These are phyloP conservation scores for Cercospora canescens DNA, from an alignment of 2,329 filamentous ascomycete species.

Conservation along the genomic window DNA sequence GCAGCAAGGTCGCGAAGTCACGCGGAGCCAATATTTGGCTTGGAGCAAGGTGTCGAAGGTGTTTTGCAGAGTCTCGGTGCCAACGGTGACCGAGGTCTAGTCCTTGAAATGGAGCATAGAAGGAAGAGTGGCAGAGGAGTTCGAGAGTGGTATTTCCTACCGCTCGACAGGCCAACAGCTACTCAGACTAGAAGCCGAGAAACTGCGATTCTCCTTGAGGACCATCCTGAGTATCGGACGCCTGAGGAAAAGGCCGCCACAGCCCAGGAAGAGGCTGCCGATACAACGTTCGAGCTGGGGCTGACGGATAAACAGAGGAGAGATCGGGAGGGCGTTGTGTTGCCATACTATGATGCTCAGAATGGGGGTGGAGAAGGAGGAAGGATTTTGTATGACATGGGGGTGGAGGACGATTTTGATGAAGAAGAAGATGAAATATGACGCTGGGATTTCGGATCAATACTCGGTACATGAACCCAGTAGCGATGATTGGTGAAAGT, in stretches of 20 bases:
- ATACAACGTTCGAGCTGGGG: conserved; percentile 80
- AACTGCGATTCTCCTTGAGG: conserved; percentile 64
- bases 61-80: conserved; percentile 67
- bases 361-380: conserved; percentile 80
- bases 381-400: conserved; percentile 95
- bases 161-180: conserved; percentile 30
- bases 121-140: conserved; percentile 79
- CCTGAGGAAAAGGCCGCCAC: conserved; percentile 40
- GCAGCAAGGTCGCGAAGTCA: conserved; percentile 74
- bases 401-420: conserved; percentile 93
- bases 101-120: conserved; percentile 83
- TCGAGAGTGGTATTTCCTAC: conserved; percentile 65
- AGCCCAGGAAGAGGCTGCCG: conserved; percentile 48
- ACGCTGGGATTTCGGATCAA: too few relatives aligned
- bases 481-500: neutral
- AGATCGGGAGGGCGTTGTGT: conserved; percentile 83
- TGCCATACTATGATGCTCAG: conserved; percentile 97
- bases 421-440: conserved; percentile 93
- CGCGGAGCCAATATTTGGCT: conserved; percentile 74
- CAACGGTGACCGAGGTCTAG: conserved; percentile 59
- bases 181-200: conserved; percentile 27
- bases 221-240: conserved; percentile 70
- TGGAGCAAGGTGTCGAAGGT: conserved; percentile 76
- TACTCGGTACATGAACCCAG: neutral
- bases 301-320: conserved; percentile 87